These are phyloP conservation scores for Penicillium nucicola DNA, from an alignment of 495 filamentous ascomycete species.

Conservation along the genomic window DNA sequence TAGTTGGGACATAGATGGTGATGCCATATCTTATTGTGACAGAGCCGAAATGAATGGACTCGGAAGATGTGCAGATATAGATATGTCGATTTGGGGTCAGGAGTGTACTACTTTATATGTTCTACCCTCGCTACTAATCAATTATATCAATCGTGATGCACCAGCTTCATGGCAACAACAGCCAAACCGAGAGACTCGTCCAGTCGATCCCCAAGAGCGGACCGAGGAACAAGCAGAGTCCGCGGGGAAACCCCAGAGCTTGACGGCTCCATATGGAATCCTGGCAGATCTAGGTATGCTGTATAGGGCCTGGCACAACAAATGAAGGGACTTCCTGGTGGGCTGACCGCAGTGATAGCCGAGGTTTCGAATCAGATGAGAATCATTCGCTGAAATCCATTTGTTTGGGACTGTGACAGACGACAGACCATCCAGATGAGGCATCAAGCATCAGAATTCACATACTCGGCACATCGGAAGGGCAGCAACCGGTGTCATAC, in stretches of 20 bases:
- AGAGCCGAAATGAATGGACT: no score
- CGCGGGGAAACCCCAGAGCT: neutral
- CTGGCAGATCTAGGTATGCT: neutral
- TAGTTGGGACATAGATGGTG: neutral
- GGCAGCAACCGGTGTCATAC: slow-evolving; percentile 14
- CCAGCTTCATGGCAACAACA: no score
- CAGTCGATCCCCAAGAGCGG: neutral
- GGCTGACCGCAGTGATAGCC: neutral
- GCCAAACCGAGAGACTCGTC: no score
- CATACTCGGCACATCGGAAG: slow-evolving; percentile 14
- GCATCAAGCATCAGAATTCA: slow-evolving; percentile 4
- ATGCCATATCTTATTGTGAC: slow-evolving; percentile 3
- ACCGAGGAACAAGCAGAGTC: neutral
- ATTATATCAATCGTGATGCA: neutral
- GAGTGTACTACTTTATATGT: no score
- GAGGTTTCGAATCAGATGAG: slow-evolving; percentile 9
- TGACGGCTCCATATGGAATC: neutral
- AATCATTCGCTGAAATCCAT: slow-evolving; percentile 1
- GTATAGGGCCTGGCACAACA: no score
- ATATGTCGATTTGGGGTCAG: no score
- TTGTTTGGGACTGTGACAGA: neutral
- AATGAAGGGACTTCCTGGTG: slow-evolving; percentile 3
- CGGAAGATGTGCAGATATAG: no score
- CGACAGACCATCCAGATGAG: neutral
- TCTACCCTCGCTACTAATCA: no score